A percentile compares a stretch with the other conserved stretches of the same genome.
phyloP scores from a whole-genome alignment of 2,329 filamentous ascomycete genomes.

The Arthroderma sp. region DNA sequence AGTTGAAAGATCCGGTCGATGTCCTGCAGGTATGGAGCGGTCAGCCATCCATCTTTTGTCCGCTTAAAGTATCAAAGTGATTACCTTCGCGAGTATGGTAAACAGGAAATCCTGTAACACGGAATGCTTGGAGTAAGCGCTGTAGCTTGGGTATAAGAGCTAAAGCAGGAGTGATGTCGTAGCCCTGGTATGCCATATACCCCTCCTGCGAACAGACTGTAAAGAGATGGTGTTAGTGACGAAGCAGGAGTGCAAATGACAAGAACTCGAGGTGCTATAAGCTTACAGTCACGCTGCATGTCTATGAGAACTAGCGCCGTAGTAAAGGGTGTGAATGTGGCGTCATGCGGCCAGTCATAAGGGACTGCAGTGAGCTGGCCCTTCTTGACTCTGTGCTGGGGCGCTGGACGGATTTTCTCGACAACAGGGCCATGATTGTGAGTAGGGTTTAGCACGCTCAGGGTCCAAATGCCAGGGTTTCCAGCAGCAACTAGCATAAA shows the following conservation, averaged over 20 bases:
- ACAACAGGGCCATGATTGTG: constrained; percentile 32
- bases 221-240: neutral
- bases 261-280: neutral
- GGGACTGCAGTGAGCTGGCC: constrained; percentile 30
- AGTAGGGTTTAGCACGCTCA: constrained; percentile 29
- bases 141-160: constrained; percentile 30
- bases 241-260: neutral
- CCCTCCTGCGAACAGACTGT: constrained; percentile 32
- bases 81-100: constrained; percentile 36
- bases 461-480: constrained; percentile 31
- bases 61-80: neutral
- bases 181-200: constrained; percentile 34
- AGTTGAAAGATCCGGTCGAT: constrained; percentile 43
- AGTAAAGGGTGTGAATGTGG: constrained; percentile 31
- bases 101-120: constrained; percentile 28
- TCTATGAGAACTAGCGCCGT: constrained; percentile 36
- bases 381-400: constrained; percentile 31
- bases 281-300: constrained; percentile 37
- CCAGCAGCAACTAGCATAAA: constrained; percentile 33
- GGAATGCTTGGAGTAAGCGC: constrained; percentile 26
- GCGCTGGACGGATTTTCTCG: constrained; percentile 28
- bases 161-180: constrained; percentile 28
- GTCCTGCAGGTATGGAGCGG: constrained; percentile 17
- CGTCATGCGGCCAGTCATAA: constrained; percentile 36
- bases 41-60: too few relatives aligned